Conservation (phyloP, 2,329 filamentous ascomycete species). For the Rhynchosporium graminicola region DNA sequence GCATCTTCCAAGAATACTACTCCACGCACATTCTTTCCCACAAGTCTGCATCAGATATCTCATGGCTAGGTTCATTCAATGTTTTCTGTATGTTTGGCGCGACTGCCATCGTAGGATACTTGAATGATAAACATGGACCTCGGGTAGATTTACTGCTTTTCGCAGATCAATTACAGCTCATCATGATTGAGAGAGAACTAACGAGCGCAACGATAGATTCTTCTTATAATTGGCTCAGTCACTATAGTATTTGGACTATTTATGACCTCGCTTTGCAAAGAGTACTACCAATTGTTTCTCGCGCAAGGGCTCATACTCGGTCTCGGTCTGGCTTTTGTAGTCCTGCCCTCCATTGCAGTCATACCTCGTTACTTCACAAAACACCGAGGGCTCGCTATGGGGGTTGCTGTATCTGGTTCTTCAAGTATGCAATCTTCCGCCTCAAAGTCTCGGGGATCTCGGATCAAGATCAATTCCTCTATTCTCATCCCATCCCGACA, state of each 20-base stretch:
- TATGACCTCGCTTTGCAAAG: conserved; percentile 37
- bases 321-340: conserved; percentile 32
- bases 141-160: conserved; percentile 20
- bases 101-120: conserved; percentile 35
- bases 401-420: conserved; percentile 37
- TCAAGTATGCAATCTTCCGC: conserved; percentile 18
- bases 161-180: too few species aligned
- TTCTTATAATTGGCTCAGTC: conserved; percentile 39
- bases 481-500: too few species aligned
- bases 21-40: conserved; percentile 23
- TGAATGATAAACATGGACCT: conserved; percentile 41
- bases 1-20: conserved; percentile 43
- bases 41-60: conserved; percentile 38
- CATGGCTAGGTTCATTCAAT: conserved; percentile 42
- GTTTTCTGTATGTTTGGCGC: conserved; percentile 38
- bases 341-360: conserved; percentile 32
- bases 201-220: conserved; percentile 1
- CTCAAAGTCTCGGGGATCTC: too few species aligned
- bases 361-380: conserved; percentile 27
- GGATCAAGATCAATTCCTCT: too few species aligned
- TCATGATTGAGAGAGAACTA: neutral
- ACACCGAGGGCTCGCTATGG: conserved; percentile 31
- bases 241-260: conserved; percentile 44
- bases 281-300: conserved; percentile 42
- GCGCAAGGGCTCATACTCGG: conserved; percentile 35